Evolutionary conservation across 2,329 filamentous ascomycete genomes (phyloP).

Genomic region (Sporothrix brunneoviolacea): DNA sequence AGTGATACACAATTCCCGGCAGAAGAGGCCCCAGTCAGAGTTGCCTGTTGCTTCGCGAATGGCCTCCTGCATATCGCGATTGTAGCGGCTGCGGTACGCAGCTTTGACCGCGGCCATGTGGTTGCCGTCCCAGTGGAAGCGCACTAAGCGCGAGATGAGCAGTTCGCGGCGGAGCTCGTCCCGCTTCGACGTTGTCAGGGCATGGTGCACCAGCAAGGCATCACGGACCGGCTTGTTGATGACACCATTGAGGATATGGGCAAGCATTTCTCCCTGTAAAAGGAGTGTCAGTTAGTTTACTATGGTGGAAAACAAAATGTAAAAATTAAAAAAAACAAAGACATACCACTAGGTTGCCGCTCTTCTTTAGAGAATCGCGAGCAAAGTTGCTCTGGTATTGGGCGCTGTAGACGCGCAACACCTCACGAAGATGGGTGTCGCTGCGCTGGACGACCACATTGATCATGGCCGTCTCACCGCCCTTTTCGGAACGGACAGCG

Average conservation of each 20-base stretch:
- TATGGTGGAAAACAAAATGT: slow-evolving; percentile 4
- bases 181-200: slow-evolving; percentile 65
- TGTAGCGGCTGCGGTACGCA: slow-evolving; percentile 75
- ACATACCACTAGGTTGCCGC: slow-evolving; percentile 85
- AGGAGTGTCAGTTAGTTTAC: too few relatives aligned
- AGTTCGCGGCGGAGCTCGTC: slow-evolving; percentile 74
- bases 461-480: slow-evolving; percentile 84
- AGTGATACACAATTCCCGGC: slow-evolving; percentile 59
- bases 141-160: slow-evolving; percentile 78
- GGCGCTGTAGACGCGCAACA: slow-evolving; percentile 69
- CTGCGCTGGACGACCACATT: slow-evolving; percentile 73
- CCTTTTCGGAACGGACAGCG: slow-evolving; percentile 64
- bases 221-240: slow-evolving; percentile 95
- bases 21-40: slow-evolving; percentile 68
- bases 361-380: slow-evolving; percentile 78
- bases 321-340: background rate
- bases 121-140: slow-evolving; percentile 84
- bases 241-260: slow-evolving; percentile 91
- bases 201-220: slow-evolving; percentile 83
- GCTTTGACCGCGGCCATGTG: slow-evolving; percentile 75
- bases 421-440: slow-evolving; percentile 73
- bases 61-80: slow-evolving; percentile 65
- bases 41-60: slow-evolving; percentile 70
- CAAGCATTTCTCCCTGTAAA: slow-evolving; percentile 81
- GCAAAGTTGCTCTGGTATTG: slow-evolving; percentile 76